Evolutionary conservation across 2,329 filamentous ascomycete species (phyloP), one percentile per base, ranked within the genome.

Genomic region (Coniosporium tulheliwenetii): DNA sequence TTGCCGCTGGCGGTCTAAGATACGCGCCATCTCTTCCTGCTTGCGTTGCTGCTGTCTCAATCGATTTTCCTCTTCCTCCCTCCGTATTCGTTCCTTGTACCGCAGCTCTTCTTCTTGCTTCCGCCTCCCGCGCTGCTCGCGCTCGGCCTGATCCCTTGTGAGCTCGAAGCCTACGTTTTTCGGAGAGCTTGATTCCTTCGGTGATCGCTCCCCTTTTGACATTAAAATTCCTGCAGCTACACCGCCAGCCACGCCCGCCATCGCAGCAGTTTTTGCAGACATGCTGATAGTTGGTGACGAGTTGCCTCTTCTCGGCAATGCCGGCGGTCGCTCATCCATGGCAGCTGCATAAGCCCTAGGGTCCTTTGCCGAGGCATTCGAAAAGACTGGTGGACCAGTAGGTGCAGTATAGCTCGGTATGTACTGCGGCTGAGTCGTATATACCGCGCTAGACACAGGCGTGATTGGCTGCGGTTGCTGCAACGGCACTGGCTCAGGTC

Each of bases 391-490:
- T 36, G 62, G 59, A 2, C 60, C 61, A 16, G 50, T 56, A 8
- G 64, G 62, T 15, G 60, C 59, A 34, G 49, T 53, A 45, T 68
- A 66, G 5, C 56, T 52, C 34, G 61, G 54, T 26, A 60, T 58
- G 12, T 58, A 49, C 9, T 58, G 53, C 10, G 57, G 54, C 44
- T 67, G 64, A 4, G 60, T 60, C 14, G 61, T 70, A 50, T 85
- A 83, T 1, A 87, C 70, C 13, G 73, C 73, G 45, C 73, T 72
- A 32, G 79, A 78, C 2, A 93, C 76, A 0, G 83, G 84, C 2
- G 73, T 69, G 43, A 84, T 72, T 2, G 87, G 87, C 49, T 86
- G 80, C 2, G 87, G 87, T 50, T 93, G 85, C 55, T 91, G 81
- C n/a, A 95, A 67, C 9, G 79, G 77, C 30, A 85, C 70, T 0